These are phyloP conservation scores for Aspergillus texensis DNA, from an alignment of 2,329 filamentous ascomycete species.

Conservation along the genomic window DNA sequence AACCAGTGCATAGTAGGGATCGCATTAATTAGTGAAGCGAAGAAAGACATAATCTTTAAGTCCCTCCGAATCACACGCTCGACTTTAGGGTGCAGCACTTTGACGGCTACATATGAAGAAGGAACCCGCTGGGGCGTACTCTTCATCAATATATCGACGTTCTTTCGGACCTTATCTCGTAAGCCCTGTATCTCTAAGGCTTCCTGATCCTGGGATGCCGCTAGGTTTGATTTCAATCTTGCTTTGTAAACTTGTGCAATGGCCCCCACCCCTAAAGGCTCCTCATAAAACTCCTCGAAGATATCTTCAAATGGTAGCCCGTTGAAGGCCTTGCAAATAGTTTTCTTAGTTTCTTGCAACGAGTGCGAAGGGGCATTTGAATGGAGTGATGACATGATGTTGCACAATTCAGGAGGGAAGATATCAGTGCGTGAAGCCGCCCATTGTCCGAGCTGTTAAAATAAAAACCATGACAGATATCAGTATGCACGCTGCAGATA, in stretches of 20 bases:
- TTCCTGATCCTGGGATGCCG: conserved; percentile 63
- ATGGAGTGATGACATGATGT: conserved; percentile 90
- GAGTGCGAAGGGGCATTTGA: conserved; percentile 94
- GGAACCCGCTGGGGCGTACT: conserved; percentile 82
- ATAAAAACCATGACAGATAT: neutral
- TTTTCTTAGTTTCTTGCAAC: conserved; percentile 74
- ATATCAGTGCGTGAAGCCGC: conserved; percentile 95
- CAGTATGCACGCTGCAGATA: neutral
- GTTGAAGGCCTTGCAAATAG: conserved; percentile 78
- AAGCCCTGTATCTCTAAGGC: conserved; percentile 60
- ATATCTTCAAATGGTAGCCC: conserved; percentile 83
- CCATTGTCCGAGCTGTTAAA: conserved; percentile 84
- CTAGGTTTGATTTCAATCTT: conserved; percentile 79
- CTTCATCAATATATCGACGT: conserved; percentile 84
- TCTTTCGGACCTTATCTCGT: conserved; percentile 71
- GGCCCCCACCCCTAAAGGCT: conserved; percentile 86
- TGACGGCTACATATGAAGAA: conserved; percentile 90
- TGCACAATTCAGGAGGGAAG: conserved; percentile 90
- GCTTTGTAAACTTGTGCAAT: conserved; percentile 98
- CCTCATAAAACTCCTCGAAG: conserved; percentile 92
- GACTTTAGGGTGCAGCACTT: conserved; percentile 89
- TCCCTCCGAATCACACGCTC: conserved; percentile 90
- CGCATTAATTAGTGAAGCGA: conserved; percentile 78
- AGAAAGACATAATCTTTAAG: conserved; percentile 89
- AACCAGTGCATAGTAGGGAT: conserved; percentile 97